These are phyloP conservation scores for Iris pallida DNA, from an alignment of 116 monocot genomes.

Conservation along the genomic window DNA sequence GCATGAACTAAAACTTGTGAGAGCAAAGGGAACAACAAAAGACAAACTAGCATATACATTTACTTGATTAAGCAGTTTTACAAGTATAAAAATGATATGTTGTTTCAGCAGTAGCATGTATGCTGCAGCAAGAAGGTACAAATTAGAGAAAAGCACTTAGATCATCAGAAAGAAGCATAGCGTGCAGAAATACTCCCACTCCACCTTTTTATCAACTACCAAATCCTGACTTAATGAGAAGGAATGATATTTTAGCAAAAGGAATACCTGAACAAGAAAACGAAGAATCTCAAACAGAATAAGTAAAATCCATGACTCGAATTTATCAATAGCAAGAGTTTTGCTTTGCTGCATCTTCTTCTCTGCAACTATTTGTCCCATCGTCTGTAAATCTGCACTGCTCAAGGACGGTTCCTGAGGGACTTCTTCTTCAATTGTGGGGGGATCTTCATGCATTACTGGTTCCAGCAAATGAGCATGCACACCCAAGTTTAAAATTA, in stretches of 20 bases:
- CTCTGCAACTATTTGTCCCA: constrained; percentile 22
- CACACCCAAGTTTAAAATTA: constrained; percentile 85
- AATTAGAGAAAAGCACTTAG: too few species aligned
- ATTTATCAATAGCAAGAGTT: constrained; percentile 66
- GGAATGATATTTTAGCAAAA: neutral
- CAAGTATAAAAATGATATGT: too few species aligned
- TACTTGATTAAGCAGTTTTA: too few species aligned
- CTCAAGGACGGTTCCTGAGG: constrained; percentile 33
- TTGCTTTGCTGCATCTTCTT: constrained; percentile 27
- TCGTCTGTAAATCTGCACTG: constrained; percentile 18
- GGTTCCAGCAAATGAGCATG: constrained; percentile 98
- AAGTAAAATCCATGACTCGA: constrained; percentile 86
- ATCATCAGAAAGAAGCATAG: too few species aligned
- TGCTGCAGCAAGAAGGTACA: too few species aligned
- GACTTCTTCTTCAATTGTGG: constrained; percentile 44
- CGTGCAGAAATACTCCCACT: too few species aligned
- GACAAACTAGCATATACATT: too few species aligned
- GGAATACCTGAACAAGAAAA: constrained; percentile 85
- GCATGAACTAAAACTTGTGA: too few species aligned
- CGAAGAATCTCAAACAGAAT: constrained; percentile 81
- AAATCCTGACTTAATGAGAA: neutral
- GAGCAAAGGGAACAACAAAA: too few species aligned
- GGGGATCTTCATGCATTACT: constrained; percentile 57
- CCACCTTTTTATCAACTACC: neutral
- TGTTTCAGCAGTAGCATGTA: too few species aligned